Evolutionary conservation across 2,329 filamentous ascomycete genomes (phyloP), one percentile per base, ranked within the genome.

Genomic region (Akanthomyces muscarius): DNA sequence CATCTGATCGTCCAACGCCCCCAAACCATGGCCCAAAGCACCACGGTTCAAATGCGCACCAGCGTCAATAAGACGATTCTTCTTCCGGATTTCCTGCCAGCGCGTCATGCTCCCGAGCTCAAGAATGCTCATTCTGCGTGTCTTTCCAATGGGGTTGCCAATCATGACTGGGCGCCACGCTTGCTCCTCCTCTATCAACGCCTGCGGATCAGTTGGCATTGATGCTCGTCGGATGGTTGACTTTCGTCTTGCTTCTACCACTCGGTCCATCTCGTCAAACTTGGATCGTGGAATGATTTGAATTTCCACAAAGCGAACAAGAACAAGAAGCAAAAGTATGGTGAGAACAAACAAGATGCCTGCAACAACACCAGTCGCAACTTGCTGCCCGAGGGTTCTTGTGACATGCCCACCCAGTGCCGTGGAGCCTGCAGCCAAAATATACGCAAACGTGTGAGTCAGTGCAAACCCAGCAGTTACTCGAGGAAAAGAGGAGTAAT

Each of bases 401-500:
- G 86, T 89, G 65, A 88, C 81, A 52, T 81, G 78, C n/a, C 89
- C 89, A 7, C 89, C 89, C 18, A 90, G 79, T 11, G 83, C 86
- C 2, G 88, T 91, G 5, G 88, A 84, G 0, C 83, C 83, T 0
- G 89, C 89, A 0, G 89, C 89, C 55, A 91, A 79, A 25, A 89
- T 71, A 71, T 91, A 92, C 1, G 85, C 87, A 41, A 92, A 73
- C 1, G 83, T 82, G 69, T 93, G 89, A n/a, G 85, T 84, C 10
- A 86, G 80, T 33, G 89, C 89, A 70, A 91, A 87, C 0, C 86
- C 90, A 7, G 89, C 88, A 21, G 82, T 86, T 10, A 92, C 86
- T 45, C 90, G 83, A 7, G 90, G 90, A 66, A 90, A 92, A 0
- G 86, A 88, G 0, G 89, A 90, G 76, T 91, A 92, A 70, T 90